Evolutionary conservation across 2,329 filamentous ascomycete species (phyloP), one percentile per base, ranked within the genome.

Genomic region (Pestalotiopsis sp.): DNA sequence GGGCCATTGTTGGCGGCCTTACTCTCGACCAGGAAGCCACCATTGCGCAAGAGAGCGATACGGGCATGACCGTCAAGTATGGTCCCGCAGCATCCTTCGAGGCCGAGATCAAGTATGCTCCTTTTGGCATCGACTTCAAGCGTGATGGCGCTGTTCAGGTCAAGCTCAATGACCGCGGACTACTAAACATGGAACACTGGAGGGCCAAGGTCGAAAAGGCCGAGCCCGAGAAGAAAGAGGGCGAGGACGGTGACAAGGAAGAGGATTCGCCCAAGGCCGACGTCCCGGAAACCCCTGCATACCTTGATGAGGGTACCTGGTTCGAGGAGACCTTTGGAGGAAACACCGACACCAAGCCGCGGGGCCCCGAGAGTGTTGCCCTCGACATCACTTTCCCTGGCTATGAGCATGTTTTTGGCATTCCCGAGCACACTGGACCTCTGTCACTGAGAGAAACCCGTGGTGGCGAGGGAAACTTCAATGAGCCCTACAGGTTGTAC

Each of bases 281-380:
- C 31, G 79, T 82, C 13, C 79, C 80, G 64, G 80, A 83, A 64
- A 77, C 80, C 58, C 77, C 80, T 39, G 70, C 80, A 12, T 86
- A 84, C 14, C 89, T 92, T 71, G 93, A 96, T 72, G 93, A 98
- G 78, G 92, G 91, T 81, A 98, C 95, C 3, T 98, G 94, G 94
- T 99, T 96, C 96, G 96, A 99, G 6, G 96, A 99, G 83, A 89
- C 88, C 0, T 99, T 99, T 80, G 95, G 95, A 72, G 95, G 95
- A 70, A 97, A 96, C 79, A 98, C 95, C 0, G 96, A 99, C 80
- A 89, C 91, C 4, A 99, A 99, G 82, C 95, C 96, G n/a, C 90
- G 91, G 76, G 96, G 96, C 1, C 96, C 96, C 0, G 96, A 99
- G 81, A 96, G 95, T 77, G 86, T 99, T 59, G 94, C 89, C 14